Evolutionary conservation across 1,284 basidiomycete genomes (phyloP).

Genomic region (Ceratobasidium sp.): DNA sequence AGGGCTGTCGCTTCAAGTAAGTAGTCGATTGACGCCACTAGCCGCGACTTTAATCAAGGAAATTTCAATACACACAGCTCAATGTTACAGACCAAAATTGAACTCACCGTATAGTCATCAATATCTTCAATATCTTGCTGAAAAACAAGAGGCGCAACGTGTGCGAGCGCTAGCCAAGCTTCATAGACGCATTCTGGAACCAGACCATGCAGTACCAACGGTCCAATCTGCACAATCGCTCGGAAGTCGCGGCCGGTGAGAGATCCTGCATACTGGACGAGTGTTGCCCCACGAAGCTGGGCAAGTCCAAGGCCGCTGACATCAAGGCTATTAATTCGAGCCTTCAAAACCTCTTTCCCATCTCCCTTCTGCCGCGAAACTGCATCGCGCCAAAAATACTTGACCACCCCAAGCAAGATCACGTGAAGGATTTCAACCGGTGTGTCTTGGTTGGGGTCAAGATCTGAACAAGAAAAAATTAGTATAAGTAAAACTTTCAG

Average conservation of each 20-base stretch:
- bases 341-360: conserved; percentile 51
- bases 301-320: conserved; percentile 54
- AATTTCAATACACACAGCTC: neutral
- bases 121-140: conserved; percentile 59
- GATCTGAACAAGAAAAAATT: conserved; percentile 48
- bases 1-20: conserved; percentile 55
- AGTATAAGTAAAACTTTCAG: too few relatives aligned
- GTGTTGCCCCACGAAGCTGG: conserved; percentile 52
- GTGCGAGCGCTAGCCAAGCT: conserved; percentile 57
- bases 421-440: conserved; percentile 61
- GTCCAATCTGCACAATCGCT: conserved; percentile 58
- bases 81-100: too few relatives aligned
- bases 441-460: conserved; percentile 58
- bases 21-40: conserved; percentile 55
- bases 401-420: conserved; percentile 59
- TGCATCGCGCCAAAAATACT: conserved; percentile 61
- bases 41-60: neutral
- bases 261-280: conserved; percentile 57
- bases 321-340: conserved; percentile 53
- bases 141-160: conserved; percentile 58
- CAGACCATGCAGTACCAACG: conserved; percentile 59
- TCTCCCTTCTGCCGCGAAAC: conserved; percentile 51
- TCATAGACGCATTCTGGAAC: conserved; percentile 50
- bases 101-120: conserved; percentile 45
- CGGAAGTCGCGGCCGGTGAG: conserved; percentile 59